Conservation (phyloP, 2,329 filamentous ascomycete species). For the Penicillium sp. region DNA sequence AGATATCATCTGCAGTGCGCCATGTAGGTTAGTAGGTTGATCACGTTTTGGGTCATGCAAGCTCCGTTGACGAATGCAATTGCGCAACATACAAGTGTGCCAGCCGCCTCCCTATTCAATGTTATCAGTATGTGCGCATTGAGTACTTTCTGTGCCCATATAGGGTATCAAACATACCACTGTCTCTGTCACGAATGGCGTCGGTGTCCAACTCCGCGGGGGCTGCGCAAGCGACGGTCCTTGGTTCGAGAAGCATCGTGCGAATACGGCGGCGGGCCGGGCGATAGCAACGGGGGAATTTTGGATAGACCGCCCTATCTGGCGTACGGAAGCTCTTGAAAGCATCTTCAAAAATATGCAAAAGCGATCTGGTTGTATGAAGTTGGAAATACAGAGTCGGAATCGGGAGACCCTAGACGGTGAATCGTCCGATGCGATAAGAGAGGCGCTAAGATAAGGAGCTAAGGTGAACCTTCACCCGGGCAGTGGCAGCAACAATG, state of each 20-base stretch:
- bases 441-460: constrained; percentile 20
- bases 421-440: constrained; percentile 16
- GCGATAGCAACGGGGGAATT: constrained; percentile 8
- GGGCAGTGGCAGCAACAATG: background rate
- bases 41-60: constrained; percentile 2
- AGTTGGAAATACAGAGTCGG: constrained; percentile 6
- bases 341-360: constrained; percentile 25
- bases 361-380: background rate
- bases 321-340: constrained; percentile 21
- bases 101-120: constrained; percentile 66
- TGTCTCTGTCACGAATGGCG: constrained; percentile 56
- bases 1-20: constrained; percentile 67
- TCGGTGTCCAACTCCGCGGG: constrained; percentile 50
- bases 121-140: constrained; percentile 21
- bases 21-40: constrained; percentile 11
- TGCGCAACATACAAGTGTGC: constrained; percentile 66
- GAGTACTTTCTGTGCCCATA: background rate
- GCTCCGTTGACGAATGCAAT: constrained; percentile 22
- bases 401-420: constrained; percentile 5
- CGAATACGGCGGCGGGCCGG: constrained; percentile 6
- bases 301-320: constrained; percentile 23
- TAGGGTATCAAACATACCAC: constrained; percentile 47
- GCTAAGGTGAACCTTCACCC: background rate
- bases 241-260: constrained; percentile 34
- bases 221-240: constrained; percentile 30